Conservation (phyloP, 176 grass and related monocot species). For the Thalia dealbata region DNA sequence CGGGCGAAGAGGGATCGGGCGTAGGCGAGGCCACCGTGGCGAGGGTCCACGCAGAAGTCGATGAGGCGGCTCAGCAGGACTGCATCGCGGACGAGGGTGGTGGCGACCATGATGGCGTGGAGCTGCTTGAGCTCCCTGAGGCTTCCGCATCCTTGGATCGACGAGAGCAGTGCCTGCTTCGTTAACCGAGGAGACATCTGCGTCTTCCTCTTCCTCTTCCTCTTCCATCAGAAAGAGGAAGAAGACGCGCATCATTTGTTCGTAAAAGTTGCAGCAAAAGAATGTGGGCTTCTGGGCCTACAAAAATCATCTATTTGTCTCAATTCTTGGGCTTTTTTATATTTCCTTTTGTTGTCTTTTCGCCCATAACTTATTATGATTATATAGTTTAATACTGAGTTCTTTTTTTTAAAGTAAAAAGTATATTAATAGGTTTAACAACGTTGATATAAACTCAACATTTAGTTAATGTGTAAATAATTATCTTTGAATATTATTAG, state of each 20-base stretch:
- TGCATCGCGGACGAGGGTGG: not conserved
- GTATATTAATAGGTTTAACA: no score
- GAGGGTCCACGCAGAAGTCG: conserved; percentile 7
- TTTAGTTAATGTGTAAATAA: no score
- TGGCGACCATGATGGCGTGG: conserved; percentile 9
- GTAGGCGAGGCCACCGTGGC: not conserved
- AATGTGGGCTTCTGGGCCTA: no score
- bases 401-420: no score
- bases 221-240: not conserved
- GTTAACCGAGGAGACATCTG: not conserved
- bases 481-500: no score
- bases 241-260: not conserved
- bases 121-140: conserved; percentile 9
- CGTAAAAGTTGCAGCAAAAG: no score
- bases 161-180: not conserved
- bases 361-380: no score
- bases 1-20: conserved; percentile 2
- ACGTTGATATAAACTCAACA: no score
- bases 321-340: no score
- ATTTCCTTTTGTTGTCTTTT: no score
- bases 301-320: no score
- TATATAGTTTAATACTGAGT: no score
- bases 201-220: not conserved
- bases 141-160: not conserved
- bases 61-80: conserved; percentile 17